phyloP scores from a whole-genome alignment of 2,329 filamentous ascomycete species.

The Pseudogymnoascus sp. region DNA sequence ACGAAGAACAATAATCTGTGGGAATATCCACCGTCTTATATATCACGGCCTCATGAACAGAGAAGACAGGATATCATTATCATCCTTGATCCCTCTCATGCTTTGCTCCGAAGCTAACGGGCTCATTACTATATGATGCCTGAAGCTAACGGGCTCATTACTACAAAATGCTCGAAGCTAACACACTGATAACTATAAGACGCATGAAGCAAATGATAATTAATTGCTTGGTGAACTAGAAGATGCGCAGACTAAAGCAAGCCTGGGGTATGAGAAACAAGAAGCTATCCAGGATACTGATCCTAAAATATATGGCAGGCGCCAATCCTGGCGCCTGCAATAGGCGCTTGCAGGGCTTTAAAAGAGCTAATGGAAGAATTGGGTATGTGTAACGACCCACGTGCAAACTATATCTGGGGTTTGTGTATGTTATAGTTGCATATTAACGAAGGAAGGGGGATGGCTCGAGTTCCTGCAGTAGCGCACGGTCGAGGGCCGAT shows the following conservation, averaged over 20 bases:
- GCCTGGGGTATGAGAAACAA: neutral
- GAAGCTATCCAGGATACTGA: neutral
- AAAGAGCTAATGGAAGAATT: neutral
- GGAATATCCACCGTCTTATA: slow-evolving; percentile 2
- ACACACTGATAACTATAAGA: neutral
- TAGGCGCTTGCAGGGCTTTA: neutral
- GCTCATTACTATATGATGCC: neutral
- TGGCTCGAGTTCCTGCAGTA: neutral
- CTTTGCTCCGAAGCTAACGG: neutral
- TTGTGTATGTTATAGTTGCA: neutral
- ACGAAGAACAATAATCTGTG: neutral
- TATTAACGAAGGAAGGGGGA: neutral
- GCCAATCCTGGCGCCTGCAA: neutral
- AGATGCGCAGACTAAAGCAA: neutral
- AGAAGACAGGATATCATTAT: neutral
- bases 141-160: neutral
- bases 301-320: neutral
- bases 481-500: slow-evolving; percentile 4
- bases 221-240: neutral
- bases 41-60: neutral
- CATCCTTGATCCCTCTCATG: neutral
- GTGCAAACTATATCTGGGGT: neutral
- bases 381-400: neutral
- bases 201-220: neutral
- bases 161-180: neutral